Evolutionary conservation across 257 asterid genomes (phyloP), one percentile per base, ranked within the genome.

Genomic region (Penstemon barbatus): DNA sequence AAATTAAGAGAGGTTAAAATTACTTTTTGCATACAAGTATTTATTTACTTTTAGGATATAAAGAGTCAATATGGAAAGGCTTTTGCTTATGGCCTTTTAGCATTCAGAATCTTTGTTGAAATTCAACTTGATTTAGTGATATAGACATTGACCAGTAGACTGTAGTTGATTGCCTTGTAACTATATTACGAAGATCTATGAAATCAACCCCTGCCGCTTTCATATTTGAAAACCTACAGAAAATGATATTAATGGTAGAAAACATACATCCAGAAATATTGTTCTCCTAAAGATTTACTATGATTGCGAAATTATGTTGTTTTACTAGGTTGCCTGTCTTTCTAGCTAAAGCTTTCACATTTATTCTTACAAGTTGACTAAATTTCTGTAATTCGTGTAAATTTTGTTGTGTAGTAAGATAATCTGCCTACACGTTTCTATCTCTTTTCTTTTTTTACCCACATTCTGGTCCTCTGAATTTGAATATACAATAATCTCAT

Each of bases 121-220:
- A 58, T 13, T 57, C 13, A 18, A 42, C 38, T 49, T 19, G 4
- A 7, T 51, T 15, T 36, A 65, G 48, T n/a, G 40, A n/a, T 45
- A 49, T 50, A 50, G 63, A 45, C 15, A 49, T 63, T 53, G 45
- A 61, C 43, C 64, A 43, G 56, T 48, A 63, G 3, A 42, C 59
- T 53, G 56, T 48, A 63, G 7, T 61, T 59, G 50, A 44, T 43
- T 42, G 64, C 33, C 33, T 37, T 42, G 57, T 13, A 36, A 41
- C 61, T 50, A 50, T 45, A 65, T 50, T 40, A 48, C 19, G 63
- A 11, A 49, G 8, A 3, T 12, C n/a, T 10, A 15, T 12, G 54
- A 5, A 25, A 25, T 49, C n/a, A 49, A 49, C 13, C n/a, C 11
- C 6, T 49, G 3, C 54, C 18, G 3, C 54, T 15, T 49, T 49